phyloP scores from a whole-genome alignment of 2,329 filamentous ascomycete genomes.

The Xylaria sp. region DNA sequence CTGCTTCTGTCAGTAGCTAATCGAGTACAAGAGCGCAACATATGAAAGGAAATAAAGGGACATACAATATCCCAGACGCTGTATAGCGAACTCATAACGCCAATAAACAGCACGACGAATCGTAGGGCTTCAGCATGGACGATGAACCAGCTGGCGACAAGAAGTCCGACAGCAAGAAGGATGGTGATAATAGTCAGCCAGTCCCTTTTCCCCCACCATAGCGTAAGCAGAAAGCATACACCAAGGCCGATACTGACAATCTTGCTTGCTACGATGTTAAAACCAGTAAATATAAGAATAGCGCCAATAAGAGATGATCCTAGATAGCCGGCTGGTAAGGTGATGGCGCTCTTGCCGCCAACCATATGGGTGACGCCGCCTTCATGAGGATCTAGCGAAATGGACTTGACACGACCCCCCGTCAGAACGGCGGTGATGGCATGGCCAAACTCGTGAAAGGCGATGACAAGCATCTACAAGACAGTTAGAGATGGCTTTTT shows the following conservation, averaged over 20 bases:
- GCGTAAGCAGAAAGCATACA: constrained; percentile 78
- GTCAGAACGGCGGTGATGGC: constrained; percentile 77
- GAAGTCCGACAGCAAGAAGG: constrained; percentile 73
- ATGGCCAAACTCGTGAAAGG: constrained; percentile 84
- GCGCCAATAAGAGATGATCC: constrained; percentile 81
- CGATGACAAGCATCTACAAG: constrained; percentile 79
- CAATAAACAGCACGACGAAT: constrained; percentile 82
- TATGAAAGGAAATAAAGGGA: constrained; percentile 18
- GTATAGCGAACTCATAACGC: constrained; percentile 83
- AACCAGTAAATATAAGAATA: constrained; percentile 80
- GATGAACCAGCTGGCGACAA: constrained; percentile 84
- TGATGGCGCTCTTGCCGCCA: constrained; percentile 75
- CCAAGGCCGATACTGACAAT: constrained; percentile 78
- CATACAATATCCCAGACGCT: constrained; percentile 82
- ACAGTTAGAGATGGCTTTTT: constrained; percentile 29
- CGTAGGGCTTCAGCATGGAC: constrained; percentile 77
- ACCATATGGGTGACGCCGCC: constrained; percentile 82
- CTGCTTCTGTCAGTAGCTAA: constrained; percentile 45
- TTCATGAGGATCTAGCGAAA: constrained; percentile 78
- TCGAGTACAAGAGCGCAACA: too few relatives aligned
- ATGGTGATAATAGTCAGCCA: constrained; percentile 81
- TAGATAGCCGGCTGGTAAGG: constrained; percentile 80
- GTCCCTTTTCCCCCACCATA: constrained; percentile 84
- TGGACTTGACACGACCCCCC: constrained; percentile 77
- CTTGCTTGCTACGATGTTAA: constrained; percentile 83